Evolutionary conservation across 2,329 filamentous ascomycete genomes (phyloP).

Genomic region (Myriosclerotinia curreyana): DNA sequence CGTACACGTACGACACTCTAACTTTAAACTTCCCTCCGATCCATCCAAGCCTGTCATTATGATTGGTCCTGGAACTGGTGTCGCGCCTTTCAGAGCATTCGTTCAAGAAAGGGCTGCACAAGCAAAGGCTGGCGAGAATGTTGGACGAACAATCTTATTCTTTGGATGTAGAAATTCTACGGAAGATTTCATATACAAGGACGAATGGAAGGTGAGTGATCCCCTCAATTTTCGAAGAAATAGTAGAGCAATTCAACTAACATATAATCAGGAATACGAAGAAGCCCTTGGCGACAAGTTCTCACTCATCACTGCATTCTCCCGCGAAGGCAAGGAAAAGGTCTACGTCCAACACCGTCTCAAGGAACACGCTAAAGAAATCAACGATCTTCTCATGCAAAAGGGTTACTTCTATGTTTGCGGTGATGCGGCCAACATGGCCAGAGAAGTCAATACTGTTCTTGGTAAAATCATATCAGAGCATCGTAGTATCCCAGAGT

Average conservation of each 20-base stretch:
- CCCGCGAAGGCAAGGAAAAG: constrained; percentile 81
- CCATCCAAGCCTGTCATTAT: constrained; percentile 92
- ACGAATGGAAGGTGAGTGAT: constrained; percentile 83
- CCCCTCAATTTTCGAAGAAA: background rate
- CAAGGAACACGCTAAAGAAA: constrained; percentile 74
- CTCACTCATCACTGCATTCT: constrained; percentile 89
- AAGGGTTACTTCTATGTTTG: constrained; percentile 98
- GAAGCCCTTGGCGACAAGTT: constrained; percentile 83
- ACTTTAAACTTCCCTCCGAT: constrained; percentile 98
- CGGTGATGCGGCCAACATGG: constrained; percentile 96
- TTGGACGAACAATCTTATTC: constrained; percentile 88
- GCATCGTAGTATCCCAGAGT: constrained; percentile 74
- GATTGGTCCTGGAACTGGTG: constrained; percentile 93
- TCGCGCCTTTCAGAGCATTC: constrained; percentile 93
- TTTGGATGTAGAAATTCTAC: constrained; percentile 84
- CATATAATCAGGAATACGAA: constrained; percentile 66
- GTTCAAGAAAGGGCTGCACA: constrained; percentile 88
- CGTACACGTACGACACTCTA: constrained; percentile 94
- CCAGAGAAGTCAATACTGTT: constrained; percentile 85
- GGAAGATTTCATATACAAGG: constrained; percentile 91
- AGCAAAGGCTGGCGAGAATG: constrained; percentile 72
- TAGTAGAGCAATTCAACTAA: constrained; percentile 26
- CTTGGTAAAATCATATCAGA: constrained; percentile 83
- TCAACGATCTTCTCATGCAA: constrained; percentile 81
- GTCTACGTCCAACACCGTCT: constrained; percentile 96